A percentile compares a stretch with the other conserved stretches of the same genome.
phyloP scores from a whole-genome alignment of 352 stramenopile genomes.

The Globisporangium mamillatum region DNA sequence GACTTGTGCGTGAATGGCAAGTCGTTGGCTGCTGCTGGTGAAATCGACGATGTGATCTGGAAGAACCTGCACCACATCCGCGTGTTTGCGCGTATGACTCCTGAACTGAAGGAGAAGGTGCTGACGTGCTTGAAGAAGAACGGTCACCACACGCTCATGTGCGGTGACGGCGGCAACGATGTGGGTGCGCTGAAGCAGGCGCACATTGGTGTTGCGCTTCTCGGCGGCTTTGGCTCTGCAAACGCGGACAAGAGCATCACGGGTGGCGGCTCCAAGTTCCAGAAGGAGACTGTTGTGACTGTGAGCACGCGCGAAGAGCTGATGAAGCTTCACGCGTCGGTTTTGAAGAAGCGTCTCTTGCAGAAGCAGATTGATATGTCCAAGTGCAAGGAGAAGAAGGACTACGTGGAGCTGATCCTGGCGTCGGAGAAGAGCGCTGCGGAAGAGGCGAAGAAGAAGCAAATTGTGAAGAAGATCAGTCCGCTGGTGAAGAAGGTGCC shows the following conservation, averaged over 20 bases:
- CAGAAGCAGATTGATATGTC: slow-evolving; percentile 67
- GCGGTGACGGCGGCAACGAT: slow-evolving; percentile 98
- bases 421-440: slow-evolving; percentile 54
- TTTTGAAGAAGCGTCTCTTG: slow-evolving; percentile 73
- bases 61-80: slow-evolving; percentile 72
- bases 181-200: slow-evolving; percentile 94
- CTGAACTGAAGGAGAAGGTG: slow-evolving; percentile 96
- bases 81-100: slow-evolving; percentile 97
- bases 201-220: slow-evolving; percentile 80
- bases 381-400: slow-evolving; percentile 76
- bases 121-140: slow-evolving; percentile 93
- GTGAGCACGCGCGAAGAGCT: slow-evolving; percentile 63
- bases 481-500: slow-evolving; percentile 48
- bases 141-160: slow-evolving; percentile 96
- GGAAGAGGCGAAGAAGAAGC: slow-evolving; percentile 60
- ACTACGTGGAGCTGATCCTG: slow-evolving; percentile 79
- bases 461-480: slow-evolving; percentile 48
- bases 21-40: slow-evolving; percentile 61
- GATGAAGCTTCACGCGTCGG: slow-evolving; percentile 86
- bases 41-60: slow-evolving; percentile 85
- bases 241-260: slow-evolving; percentile 88
- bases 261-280: slow-evolving; percentile 58
- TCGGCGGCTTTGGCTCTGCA: slow-evolving; percentile 79
- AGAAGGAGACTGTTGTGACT: slow-evolving; percentile 54
- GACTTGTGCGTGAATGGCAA: slow-evolving; percentile 86